A percentile compares a stretch with the other conserved stretches of the same genome.
Evolutionary conservation across 441 rosid genomes (phyloP).

Genomic region (Melastoma candidum): DNA sequence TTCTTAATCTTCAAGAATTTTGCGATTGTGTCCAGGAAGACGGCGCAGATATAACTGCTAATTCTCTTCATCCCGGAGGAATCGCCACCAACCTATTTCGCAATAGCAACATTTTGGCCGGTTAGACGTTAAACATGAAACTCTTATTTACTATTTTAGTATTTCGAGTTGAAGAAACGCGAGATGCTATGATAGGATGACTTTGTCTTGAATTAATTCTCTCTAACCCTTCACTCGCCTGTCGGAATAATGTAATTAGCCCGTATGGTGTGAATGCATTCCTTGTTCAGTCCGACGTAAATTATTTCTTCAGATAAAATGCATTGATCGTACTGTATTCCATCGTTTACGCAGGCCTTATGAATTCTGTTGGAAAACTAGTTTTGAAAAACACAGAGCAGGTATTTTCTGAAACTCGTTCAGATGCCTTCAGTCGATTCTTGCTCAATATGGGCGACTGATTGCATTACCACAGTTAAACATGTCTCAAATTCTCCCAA

Average conservation of each 20-base stretch:
- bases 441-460: not conserved
- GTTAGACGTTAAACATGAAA: not conserved
- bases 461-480: not conserved
- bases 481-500: not conserved
- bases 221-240: too few species aligned
- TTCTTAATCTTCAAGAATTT: not conserved
- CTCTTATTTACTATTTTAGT: not conserved
- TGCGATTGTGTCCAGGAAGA: constrained; percentile 33
- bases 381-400: not conserved
- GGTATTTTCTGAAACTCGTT: not conserved
- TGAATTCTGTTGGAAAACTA: constrained; percentile 2
- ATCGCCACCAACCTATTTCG: constrained; percentile 46
- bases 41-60: constrained; percentile 46
- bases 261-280: not conserved
- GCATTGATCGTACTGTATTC: not conserved
- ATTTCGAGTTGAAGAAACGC: not conserved
- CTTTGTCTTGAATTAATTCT: too few species aligned
- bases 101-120: constrained; percentile 1
- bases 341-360: constrained; percentile 1
- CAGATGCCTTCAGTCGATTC: not conserved
- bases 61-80: constrained; percentile 53
- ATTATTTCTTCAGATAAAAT: not conserved
- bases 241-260: too few species aligned
- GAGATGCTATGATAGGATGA: not conserved
- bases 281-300: not conserved